Percentiles rank a stretch among this genome's conserved stretches.
Evolutionary conservation across 192 early-diverging fungal genomes (phyloP).

Genomic region (Coemansia sp.): DNA sequence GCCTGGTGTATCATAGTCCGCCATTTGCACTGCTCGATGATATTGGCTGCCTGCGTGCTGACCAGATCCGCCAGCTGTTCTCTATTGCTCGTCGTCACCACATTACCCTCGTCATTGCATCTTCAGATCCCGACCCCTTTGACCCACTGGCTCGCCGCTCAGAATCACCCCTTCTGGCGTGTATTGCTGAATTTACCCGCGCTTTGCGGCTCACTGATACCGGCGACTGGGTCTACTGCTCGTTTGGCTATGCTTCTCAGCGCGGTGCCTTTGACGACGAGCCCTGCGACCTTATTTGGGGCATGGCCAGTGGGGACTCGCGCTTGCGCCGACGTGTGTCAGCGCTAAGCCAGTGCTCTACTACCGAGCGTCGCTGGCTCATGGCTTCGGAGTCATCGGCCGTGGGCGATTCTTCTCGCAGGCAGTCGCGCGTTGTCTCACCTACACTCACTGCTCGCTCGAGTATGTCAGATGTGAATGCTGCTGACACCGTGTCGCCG

Average conservation of each 20-base stretch:
- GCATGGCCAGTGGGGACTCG: background rate
- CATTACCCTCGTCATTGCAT: conserved; percentile 30
- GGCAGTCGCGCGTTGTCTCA: conserved; percentile 36
- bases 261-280: conserved; percentile 29
- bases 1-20: conserved; percentile 40
- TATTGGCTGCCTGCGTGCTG: conserved; percentile 16
- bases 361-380: conserved; percentile 53
- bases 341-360: conserved; percentile 54
- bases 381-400: conserved; percentile 26
- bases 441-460: conserved; percentile 42
- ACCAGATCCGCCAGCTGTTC: conserved; percentile 31
- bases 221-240: conserved; percentile 30
- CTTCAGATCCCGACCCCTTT: conserved; percentile 17
- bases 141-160: conserved; percentile 14
- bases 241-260: conserved; percentile 30
- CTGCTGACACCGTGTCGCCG: conserved; percentile 1
- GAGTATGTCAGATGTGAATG: conserved; percentile 43
- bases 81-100: conserved; percentile 30
- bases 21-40: conserved; percentile 43
- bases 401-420: conserved; percentile 21
- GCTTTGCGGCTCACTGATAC: conserved; percentile 24
- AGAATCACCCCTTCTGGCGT: background rate
- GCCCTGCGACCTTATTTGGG: conserved; percentile 28
- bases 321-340: conserved; percentile 23
- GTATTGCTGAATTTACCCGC: conserved; percentile 38